These are phyloP conservation scores for Striga asiatica DNA, from an alignment of 257 asterid species.

Conservation along the genomic window DNA sequence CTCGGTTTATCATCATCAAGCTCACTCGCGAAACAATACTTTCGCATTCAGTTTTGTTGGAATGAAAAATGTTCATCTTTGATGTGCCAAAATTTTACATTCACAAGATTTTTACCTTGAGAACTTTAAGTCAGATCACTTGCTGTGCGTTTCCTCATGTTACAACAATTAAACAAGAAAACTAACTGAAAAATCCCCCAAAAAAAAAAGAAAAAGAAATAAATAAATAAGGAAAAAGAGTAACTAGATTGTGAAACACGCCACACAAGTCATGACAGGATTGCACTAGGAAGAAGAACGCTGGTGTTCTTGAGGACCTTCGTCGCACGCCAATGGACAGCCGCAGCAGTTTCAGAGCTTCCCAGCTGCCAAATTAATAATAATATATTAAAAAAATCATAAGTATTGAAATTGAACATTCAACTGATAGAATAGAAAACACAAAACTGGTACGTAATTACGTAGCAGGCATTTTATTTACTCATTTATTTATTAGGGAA, in stretches of 20 bases:
- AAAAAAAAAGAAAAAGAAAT: too few relatives aligned
- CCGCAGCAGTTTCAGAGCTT: constrained; percentile 79
- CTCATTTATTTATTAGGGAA: too few relatives aligned
- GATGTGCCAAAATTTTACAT: too few relatives aligned
- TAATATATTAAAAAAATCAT: neutral
- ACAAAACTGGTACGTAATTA: too few relatives aligned
- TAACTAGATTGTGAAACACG: neutral
- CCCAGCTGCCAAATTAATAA: constrained; percentile 52
- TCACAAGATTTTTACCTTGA: too few relatives aligned
- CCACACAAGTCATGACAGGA: constrained; percentile 11
- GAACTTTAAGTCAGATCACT: too few relatives aligned
- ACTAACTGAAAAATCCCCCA: neutral
- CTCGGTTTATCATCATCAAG: too few relatives aligned
- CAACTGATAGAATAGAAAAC: neutral
- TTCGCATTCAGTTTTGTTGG: too few relatives aligned
- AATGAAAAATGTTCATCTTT: too few relatives aligned
- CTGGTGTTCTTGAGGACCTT: constrained; percentile 39
- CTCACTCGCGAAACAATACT: too few relatives aligned
- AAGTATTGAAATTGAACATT: constrained; percentile 3
- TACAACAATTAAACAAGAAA: constrained; percentile 11
- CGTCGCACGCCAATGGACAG: constrained; percentile 86
- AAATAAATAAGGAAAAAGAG: constrained; percentile 21
- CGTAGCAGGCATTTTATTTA: too few relatives aligned
- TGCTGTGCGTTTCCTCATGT: constrained; percentile 7
- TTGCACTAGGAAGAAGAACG: constrained; percentile 18